Base-by-base conservation (phyloP, 2,329 filamentous ascomycete species). In the Penicillium italicum region DNA sequence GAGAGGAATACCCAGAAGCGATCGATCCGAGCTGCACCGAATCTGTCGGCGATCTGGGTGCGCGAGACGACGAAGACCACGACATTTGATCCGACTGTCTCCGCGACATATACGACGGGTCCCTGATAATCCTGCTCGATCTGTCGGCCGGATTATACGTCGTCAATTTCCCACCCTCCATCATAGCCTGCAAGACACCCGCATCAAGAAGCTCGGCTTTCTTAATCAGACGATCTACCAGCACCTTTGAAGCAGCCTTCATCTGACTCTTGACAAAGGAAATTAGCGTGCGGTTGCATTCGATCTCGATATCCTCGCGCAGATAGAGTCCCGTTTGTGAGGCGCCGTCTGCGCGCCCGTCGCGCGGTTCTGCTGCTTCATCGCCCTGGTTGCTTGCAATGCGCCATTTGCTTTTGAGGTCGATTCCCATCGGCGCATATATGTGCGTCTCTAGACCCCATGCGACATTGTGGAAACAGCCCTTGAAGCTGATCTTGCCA, bases 291-390 rank as follows among this genome's bases (percentile, higher is more conserved):
- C 91, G 77, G 66, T 91, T 93, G 76, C 90, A 95, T 55, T 82
- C 82, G 79, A 96, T 85, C 60, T 91, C 87, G 46, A 94, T 86
- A 62, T 96, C 91, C 77, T 96, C 91, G n/a, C 88, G 81, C 40
- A 96, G 77, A 69, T 91, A 95, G 12, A 96, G 76, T 0, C 90
- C 91, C 38, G 83, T 77, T 22, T 80, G 73, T 0, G 90, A 90
- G 0, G 81, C 83, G 14, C 81, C 81, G 6, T 89, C 73, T 4
- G 64, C 38, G 5, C 86, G 88, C 22, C 89, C 73, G 74, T 93
- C 89, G 11, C 82, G 74, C 0, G 84, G 79, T 65, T 87, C 81
- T 30, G 79, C 77, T 1, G 84, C 82, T 72, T 95, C 90, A 18
- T 87, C 88, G 0, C 87, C 86, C 40, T 89, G 75, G 10, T 82